These are phyloP conservation scores for Harringtonia lauricola DNA, from an alignment of 2,329 filamentous ascomycete species.

Conservation along the genomic window DNA sequence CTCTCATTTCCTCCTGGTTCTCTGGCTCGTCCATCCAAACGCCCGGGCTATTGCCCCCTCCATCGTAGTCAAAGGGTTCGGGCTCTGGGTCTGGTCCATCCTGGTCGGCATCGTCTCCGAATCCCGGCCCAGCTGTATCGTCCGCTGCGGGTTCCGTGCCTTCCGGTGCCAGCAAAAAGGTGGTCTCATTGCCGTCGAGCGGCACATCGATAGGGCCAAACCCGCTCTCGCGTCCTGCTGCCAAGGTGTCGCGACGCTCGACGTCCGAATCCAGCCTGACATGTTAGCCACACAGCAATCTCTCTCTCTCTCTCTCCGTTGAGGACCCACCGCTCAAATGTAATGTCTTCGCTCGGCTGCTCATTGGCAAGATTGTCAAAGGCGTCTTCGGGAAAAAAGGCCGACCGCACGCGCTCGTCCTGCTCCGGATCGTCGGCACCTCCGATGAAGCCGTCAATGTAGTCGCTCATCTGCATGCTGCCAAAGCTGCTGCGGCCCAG, in stretches of 20 bases:
- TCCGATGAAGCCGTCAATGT: conserved; percentile 22
- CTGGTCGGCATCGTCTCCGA: conserved; percentile 1
- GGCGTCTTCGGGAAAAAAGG: conserved; percentile 38
- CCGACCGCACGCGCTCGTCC: conserved; percentile 33
- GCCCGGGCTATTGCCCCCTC: background rate
- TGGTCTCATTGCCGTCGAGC: conserved; percentile 36
- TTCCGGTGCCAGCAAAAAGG: conserved; percentile 23
- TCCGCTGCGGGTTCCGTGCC: conserved; percentile 14
- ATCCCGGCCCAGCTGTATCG: conserved; percentile 9
- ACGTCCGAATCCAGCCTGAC: conserved; percentile 26
- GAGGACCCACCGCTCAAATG: conserved; percentile 29
- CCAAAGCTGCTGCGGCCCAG: conserved; percentile 43
- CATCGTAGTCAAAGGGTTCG: conserved; percentile 3
- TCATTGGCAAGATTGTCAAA: conserved; percentile 30
- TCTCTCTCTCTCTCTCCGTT: too few species aligned
- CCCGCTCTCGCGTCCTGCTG: conserved; percentile 31
- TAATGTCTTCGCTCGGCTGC: conserved; percentile 25
- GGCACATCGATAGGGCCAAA: conserved; percentile 39
- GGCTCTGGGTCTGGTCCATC: background rate
- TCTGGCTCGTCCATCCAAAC: conserved; percentile 6
- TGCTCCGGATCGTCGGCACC: conserved; percentile 22
- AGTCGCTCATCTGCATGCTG: conserved; percentile 43
- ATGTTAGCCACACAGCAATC: background rate
- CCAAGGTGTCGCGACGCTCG: conserved; percentile 25
- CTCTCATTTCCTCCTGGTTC: background rate